Evolutionary conservation across 1,284 basidiomycete species (phyloP).

Genomic region (Ganoderma lucidum): DNA sequence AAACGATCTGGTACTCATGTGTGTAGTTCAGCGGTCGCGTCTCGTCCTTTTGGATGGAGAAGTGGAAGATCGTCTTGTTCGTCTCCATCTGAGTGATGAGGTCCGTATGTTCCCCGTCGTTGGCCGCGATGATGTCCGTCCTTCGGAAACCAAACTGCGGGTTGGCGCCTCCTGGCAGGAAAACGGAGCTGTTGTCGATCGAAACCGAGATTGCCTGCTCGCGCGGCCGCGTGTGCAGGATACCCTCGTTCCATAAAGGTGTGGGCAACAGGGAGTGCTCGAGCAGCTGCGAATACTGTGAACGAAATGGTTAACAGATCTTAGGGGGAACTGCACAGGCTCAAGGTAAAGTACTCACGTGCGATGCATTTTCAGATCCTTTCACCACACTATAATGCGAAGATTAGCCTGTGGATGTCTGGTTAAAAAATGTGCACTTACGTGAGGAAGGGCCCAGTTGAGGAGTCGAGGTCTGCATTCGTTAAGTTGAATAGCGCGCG

Average conservation of each 20-base stretch:
- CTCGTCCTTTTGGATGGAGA: slow-evolving; percentile 59
- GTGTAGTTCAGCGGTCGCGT: slow-evolving; percentile 54
- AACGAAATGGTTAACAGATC: neutral
- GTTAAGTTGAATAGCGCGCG: slow-evolving; percentile 56
- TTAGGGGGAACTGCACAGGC: neutral
- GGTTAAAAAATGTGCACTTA: slow-evolving; percentile 38
- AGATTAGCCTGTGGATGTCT: neutral
- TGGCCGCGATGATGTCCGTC: slow-evolving; percentile 61
- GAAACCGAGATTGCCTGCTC: slow-evolving; percentile 60
- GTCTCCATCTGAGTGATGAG: slow-evolving; percentile 52
- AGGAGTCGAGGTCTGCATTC: slow-evolving; percentile 50
- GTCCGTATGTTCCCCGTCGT: slow-evolving; percentile 47
- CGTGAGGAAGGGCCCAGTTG: slow-evolving; percentile 61
- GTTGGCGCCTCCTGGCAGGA: slow-evolving; percentile 56
- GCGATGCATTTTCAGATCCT: slow-evolving; percentile 54
- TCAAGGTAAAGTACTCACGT: slow-evolving; percentile 44
- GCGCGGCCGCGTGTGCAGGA: slow-evolving; percentile 32
- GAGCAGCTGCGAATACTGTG: slow-evolving; percentile 57
- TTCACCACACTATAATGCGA: slow-evolving; percentile 57
- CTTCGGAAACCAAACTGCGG: slow-evolving; percentile 65
- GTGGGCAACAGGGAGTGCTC: slow-evolving; percentile 51
- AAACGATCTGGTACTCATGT: slow-evolving; percentile 72
- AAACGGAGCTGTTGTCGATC: slow-evolving; percentile 67
- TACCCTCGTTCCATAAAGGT: slow-evolving; percentile 54
- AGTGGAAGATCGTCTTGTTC: slow-evolving; percentile 60